phyloP scores from a whole-genome alignment of 352 stramenopile species.

The Pythium phragmiticola region DNA sequence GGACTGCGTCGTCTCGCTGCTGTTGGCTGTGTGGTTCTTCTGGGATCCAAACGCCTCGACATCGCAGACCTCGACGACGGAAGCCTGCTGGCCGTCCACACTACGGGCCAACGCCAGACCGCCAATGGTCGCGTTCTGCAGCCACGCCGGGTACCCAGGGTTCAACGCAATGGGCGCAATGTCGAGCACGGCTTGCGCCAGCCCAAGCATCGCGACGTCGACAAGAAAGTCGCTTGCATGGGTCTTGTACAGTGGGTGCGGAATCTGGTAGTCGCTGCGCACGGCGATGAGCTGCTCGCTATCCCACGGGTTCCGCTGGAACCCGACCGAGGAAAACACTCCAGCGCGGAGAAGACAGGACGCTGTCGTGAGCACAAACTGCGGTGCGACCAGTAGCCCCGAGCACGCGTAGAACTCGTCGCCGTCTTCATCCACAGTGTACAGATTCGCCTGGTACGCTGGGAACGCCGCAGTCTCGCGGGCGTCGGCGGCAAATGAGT shows the following conservation, averaged over 20 bases:
- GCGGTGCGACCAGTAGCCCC: slow-evolving; percentile 23
- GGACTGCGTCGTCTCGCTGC: no score
- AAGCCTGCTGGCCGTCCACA: neutral
- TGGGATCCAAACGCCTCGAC: no score
- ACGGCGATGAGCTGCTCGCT: neutral
- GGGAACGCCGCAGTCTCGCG: neutral
- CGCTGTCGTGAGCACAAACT: slow-evolving; percentile 29
- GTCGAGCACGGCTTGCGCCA: slow-evolving; percentile 8
- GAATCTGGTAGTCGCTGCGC: slow-evolving; percentile 9
- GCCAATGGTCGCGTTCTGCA: slow-evolving; percentile 17
- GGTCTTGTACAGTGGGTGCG: slow-evolving; percentile 15
- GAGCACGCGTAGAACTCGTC: neutral
- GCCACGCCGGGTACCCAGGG: slow-evolving; percentile 14
- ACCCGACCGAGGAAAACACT: neutral
- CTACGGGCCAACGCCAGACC: neutral
- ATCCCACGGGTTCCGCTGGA: neutral
- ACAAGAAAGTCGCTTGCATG: slow-evolving; percentile 6
- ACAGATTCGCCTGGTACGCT: slow-evolving; percentile 12
- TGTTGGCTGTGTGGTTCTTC: neutral
- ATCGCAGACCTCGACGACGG: neutral
- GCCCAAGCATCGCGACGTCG: slow-evolving; percentile 20
- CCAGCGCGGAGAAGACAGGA: slow-evolving; percentile 16
- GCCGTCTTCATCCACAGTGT: neutral
- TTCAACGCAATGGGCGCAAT: slow-evolving; percentile 13
- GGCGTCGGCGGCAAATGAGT: slow-evolving; percentile 10